phyloP scores from a whole-genome alignment of 2,329 filamentous ascomycete genomes.

The Lachnellula suecica region DNA sequence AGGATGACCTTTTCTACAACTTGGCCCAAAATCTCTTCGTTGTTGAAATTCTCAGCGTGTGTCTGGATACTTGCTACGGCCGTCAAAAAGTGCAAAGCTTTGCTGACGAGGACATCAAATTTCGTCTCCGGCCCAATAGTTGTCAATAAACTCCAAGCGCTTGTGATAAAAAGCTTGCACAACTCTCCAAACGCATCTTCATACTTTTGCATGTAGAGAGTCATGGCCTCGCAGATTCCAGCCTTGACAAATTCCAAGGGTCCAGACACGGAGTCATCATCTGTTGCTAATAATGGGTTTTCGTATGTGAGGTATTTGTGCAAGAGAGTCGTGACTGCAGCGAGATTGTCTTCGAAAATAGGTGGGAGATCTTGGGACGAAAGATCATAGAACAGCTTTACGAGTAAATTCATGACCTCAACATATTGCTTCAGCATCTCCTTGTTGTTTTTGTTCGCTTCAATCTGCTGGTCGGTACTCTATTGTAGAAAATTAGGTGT shows the following conservation, averaged over 20 bases:
- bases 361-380: slow-evolving; percentile 97
- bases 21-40: slow-evolving; percentile 73
- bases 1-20: slow-evolving; percentile 95
- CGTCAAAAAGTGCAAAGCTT: slow-evolving; percentile 90
- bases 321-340: slow-evolving; percentile 72
- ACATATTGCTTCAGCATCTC: slow-evolving; percentile 75
- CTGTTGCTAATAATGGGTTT: slow-evolving; percentile 77
- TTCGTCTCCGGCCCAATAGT: slow-evolving; percentile 84
- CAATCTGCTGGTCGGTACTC: slow-evolving; percentile 70
- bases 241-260: slow-evolving; percentile 85
- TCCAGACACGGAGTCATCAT: slow-evolving; percentile 87
- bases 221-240: slow-evolving; percentile 87
- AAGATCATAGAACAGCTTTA: slow-evolving; percentile 93
- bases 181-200: slow-evolving; percentile 87
- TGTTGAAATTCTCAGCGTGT: slow-evolving; percentile 85
- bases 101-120: slow-evolving; percentile 92
- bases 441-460: slow-evolving; percentile 74
- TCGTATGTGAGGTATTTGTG: slow-evolving; percentile 93
- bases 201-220: slow-evolving; percentile 91
- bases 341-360: slow-evolving; percentile 87
- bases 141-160: slow-evolving; percentile 88
- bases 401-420: slow-evolving; percentile 79
- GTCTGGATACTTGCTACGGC: slow-evolving; percentile 76
- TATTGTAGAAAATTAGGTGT: slow-evolving; percentile 30
- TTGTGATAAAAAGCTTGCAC: slow-evolving; percentile 81